Percentiles rank a stretch among this genome's conserved stretches.
Evolutionary conservation across 2,329 filamentous ascomycete species (phyloP).

Genomic region (Venturia asperata): DNA sequence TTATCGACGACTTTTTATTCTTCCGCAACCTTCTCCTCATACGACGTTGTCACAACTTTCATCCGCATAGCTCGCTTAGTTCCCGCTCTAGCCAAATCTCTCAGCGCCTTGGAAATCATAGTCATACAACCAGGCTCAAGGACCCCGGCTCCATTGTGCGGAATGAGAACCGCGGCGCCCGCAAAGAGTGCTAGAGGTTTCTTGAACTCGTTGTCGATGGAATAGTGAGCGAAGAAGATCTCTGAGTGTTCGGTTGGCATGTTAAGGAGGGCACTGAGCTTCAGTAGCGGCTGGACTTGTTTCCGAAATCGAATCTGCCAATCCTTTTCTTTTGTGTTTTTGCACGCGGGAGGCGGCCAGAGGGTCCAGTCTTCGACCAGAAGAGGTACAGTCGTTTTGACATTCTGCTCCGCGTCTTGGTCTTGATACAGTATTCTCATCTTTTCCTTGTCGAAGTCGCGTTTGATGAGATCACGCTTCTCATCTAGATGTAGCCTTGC

Average conservation of each 20-base stretch:
- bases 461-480: neutral
- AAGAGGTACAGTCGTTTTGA: neutral
- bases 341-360: neutral
- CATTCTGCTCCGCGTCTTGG: neutral
- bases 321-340: neutral
- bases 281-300: neutral
- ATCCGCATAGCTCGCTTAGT: neutral
- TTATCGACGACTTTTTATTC: neutral
- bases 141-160: neutral
- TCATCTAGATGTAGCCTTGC: neutral
- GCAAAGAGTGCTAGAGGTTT: neutral
- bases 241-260: neutral
- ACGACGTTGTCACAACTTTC: neutral
- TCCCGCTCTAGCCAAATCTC: neutral
- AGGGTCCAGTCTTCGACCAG: constrained; percentile 1
- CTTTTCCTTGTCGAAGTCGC: neutral
- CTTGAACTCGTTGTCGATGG: neutral
- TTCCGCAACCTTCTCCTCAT: neutral
- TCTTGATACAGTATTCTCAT: neutral
- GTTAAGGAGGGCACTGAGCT: neutral
- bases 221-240: neutral
- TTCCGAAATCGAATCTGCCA: neutral
- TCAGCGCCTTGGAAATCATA: neutral
- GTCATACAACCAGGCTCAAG: neutral
- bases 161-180: neutral